Evolutionary conservation across 176 grass and related monocot species (phyloP), one percentile per base, ranked within the genome.

Genomic region (Avena insularis): DNA sequence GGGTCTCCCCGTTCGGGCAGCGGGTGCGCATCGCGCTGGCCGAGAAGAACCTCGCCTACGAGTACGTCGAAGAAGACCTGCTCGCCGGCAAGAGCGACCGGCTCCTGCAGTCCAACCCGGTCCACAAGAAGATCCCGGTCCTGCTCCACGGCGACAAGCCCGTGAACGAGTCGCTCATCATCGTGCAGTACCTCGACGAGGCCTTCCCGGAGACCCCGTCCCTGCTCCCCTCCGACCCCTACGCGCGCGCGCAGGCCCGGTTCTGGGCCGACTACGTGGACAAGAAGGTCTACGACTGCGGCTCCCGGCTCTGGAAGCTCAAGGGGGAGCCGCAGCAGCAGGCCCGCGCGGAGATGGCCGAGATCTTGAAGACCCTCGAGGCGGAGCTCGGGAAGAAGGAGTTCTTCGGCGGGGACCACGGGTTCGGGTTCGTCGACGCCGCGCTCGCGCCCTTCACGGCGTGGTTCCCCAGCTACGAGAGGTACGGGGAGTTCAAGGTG

Each of bases 81-180:
- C 23, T 91, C 6, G 76, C 0, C 48, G 64, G 83, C 40, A 95
- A 98, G 91, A 91, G 95, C 86, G 86, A 91, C 16, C 87, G 95
- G 8, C 82, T 95, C 66, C 79, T 95, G 8, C 75, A 66, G 2
- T 82, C 91, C 74, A 97, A 97, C 80, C 95, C 95, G 0, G 2
- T 97, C 4, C 85, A 97, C 85, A 94, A 94, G 92, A 97, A 97
- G 84, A 77, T 94, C 55, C 94, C 94, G 0, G 90, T 97, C 2
- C 87, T 97, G 7, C 48, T 97, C 85, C 92, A 97, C 82, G 70
- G 23, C 74, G 90, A 86, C 80, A 82, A 55, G 40, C 59, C 85
- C 60, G 16, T 93, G 17, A 90, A 80, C 86, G 94, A 96, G 79
- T 96, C 94, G 2, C 80, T 90, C 85, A 3, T 84, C 86, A 93